Evolutionary conservation across 1,284 basidiomycete species (phyloP).

Genomic region (Athelia psychrophila): DNA sequence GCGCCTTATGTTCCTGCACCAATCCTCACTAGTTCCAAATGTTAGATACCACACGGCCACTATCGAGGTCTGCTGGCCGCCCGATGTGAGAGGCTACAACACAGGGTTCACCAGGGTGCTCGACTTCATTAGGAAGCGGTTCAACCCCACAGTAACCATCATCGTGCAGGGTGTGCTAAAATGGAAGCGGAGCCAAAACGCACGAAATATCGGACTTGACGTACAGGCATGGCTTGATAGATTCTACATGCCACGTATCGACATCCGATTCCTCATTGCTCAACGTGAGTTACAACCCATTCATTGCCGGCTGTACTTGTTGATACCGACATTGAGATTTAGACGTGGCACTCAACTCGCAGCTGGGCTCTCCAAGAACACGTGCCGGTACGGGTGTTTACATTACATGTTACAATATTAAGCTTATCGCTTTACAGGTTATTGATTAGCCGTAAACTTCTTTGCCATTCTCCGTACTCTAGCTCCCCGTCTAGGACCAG

Average conservation of each 20-base stretch:
- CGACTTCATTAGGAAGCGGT: slow-evolving; percentile 89
- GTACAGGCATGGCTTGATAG: slow-evolving; percentile 96
- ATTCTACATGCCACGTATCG: slow-evolving; percentile 97
- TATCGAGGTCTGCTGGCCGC: slow-evolving; percentile 76
- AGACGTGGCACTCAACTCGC: slow-evolving; percentile 92
- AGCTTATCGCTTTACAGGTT: no score
- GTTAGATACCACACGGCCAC: slow-evolving; percentile 86
- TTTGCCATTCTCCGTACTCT: no score
- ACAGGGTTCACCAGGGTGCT: slow-evolving; percentile 86
- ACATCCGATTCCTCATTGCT: slow-evolving; percentile 93
- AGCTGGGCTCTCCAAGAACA: no score
- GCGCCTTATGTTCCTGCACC: slow-evolving; percentile 7
- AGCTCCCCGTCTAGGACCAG: no score
- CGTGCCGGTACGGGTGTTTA: no score
- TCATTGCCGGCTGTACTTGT: background rate
- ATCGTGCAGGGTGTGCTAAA: slow-evolving; percentile 89
- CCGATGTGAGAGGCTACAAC: slow-evolving; percentile 94
- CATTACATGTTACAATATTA: no score
- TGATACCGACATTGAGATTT: slow-evolving; percentile 8
- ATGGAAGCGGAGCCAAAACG: slow-evolving; percentile 65
- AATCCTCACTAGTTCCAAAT: slow-evolving; percentile 3
- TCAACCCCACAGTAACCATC: slow-evolving; percentile 97
- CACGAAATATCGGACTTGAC: slow-evolving; percentile 75
- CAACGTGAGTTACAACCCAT: slow-evolving; percentile 59
- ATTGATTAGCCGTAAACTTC: no score